Evolutionary conservation across 345 rosid species (phyloP), one percentile per base, ranked within the genome.

Genomic region (Citrus sp.): DNA sequence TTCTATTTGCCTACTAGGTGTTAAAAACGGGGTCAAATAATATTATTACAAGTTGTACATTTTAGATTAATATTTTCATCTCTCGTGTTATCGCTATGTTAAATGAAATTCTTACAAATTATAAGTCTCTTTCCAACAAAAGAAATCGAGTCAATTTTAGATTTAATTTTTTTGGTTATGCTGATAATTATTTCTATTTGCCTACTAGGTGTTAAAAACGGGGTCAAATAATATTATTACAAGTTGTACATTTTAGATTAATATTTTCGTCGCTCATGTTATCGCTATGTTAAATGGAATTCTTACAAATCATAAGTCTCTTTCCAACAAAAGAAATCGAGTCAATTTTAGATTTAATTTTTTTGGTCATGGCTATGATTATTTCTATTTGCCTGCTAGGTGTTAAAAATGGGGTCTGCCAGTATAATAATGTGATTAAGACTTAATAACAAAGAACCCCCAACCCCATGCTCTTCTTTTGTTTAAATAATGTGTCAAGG

Each of bases 391-490:
- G 5, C 7, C 49, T 56, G 0, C 4, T 37, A 28, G 7, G 25
- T 19, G 65, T 51, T 61, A 2, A n/a, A 37, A 22, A 46, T 37
- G 70, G 70, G 16, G 30, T 7, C 42, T 25, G 67, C 9, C 21
- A 16, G 28, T 62, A 60, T 54, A 4, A 65, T 37, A 67, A 5
- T 34, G 35, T 61, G 84, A 78, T 82, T n/a, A 3, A 30, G 79
- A 78, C 77, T 51, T 3, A 12, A 61, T 49, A 70, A 24, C 79
- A 78, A 72, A 72, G 0, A 42, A 16, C 28, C 5, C 46, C 5
- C 42, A 46, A 46, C 34, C 49, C 49, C 16, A 4, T 38, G 18
- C 7, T 5, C 30, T 9, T 19, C 1, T 7, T 21, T 75, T 46
- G 42, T 40, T 28, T 3, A 2, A 19, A 76, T 12, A 65, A 19